Base-by-base conservation (phyloP, 148 eudicot genomes). In the Fallopia convolvulus region DNA sequence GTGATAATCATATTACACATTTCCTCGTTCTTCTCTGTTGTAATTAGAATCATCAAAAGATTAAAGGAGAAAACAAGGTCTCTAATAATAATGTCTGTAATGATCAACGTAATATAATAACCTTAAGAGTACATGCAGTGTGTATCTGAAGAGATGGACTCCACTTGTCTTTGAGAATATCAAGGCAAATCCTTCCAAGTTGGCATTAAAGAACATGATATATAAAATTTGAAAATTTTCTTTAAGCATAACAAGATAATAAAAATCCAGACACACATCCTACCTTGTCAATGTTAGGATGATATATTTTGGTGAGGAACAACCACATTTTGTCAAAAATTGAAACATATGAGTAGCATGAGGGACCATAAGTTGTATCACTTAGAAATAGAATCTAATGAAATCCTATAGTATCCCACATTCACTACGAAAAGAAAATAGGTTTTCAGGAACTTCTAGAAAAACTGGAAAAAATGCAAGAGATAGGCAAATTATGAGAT, bases 101-200 rank as follows among this genome's bases (percentile, higher is more conserved):
- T 13, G 17, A 75, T 55, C 33, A 20, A 68, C 12, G 18, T 30
- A 14, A 70, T 58, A 14, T 58, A 18, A 36, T 55, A 83, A 95
- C 99, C 99, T 95, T 81, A 91, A 83, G 66, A 96, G 94, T 77
- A 96, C 99, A 46, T n/a, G n/a, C n/a, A n/a, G 99, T 96, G 70
- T 97, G 89, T 65, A 96, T 96, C 86, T 96, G 97, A 74, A 96
- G 99, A 85, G 99, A 98, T 75, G 99, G 99, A 83, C 99, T 96
- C 97, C 99, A 96, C 79, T 96, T 96, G 89, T 93, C 99, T 78
- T 96, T 96, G 52, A 96, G 90, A 80, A 93, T 91, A 87, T 93
- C 99, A 76, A 96, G 97, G 88, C 99, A 96, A 83, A 96, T 96
- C 84, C 99, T 90, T 75, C 99, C 99, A 77, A 96, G 94, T 97